Base-by-base conservation (phyloP, 768 basidiomycete species). In the Serendipita sp. region DNA sequence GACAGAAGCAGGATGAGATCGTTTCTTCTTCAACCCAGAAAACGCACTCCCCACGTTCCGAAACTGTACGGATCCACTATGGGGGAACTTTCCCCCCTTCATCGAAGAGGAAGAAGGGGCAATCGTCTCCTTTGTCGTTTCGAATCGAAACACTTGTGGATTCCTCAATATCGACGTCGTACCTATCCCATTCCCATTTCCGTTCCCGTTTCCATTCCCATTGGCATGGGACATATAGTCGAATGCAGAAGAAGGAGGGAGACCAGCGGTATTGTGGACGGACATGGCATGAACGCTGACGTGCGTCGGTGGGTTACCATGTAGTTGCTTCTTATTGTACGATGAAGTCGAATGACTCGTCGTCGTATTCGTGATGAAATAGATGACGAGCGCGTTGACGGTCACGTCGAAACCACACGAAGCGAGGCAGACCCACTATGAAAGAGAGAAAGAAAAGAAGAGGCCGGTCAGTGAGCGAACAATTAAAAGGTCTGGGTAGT, bases 391-490 rank as follows among this genome's bases (percentile, higher is more conserved):
- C 44, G 67, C 67, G 45, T 68, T 68, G n/a, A 66, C 35, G 13
- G 67, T 68, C 45, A 53, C 62, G 60, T 63, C 65, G 2, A 54
- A 30, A 4, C 66, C 63, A 63, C 66, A 69, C 41, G 68, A 65
- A 3, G 53, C 45, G 48, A 70, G 35, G 58, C 70, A 70, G 30
- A 70, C 66, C 66, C 68, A 70, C 56, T 51, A 32, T 7, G n/a
- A 51, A 51, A 51, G 16, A 18, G 38, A 41, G 38, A 13, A 13
- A 13, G 13, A 41, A 13, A 41, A 41, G 38, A 41, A 41, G 38
- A 3, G 38, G 13, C 4, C 4, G 38, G 38, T 3, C 3, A 41
- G 38, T 41, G 13, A n/a, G n/a, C n/a, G n/a, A n/a, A n/a, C n/a
- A n/a, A n/a, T n/a, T n/a, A n/a, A n/a, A n/a, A n/a, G n/a, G n/a